Evolutionary conservation across 306 rosid species (phyloP).

Genomic region (Glycine latifolia): DNA sequence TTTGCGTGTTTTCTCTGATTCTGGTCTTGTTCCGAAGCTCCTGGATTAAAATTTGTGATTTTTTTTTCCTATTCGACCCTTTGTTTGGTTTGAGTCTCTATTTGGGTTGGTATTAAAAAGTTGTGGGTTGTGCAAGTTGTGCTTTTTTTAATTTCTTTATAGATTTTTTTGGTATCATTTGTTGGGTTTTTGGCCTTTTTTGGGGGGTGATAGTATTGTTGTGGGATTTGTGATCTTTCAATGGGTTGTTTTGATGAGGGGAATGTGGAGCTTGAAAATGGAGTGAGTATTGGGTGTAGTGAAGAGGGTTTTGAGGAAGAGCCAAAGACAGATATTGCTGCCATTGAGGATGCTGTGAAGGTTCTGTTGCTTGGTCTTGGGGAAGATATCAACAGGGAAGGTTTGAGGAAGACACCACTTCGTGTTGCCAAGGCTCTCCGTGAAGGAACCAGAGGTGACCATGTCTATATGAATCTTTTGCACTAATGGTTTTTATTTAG

Average conservation of each 20-base stretch:
- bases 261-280: conserved; percentile 69
- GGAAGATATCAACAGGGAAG: conserved; percentile 87
- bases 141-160: background rate
- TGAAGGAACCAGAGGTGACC: conserved; percentile 87
- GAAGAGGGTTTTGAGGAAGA: conserved; percentile 63
- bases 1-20: conserved; percentile 3
- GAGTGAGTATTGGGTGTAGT: conserved; percentile 51
- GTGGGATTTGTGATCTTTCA: conserved; percentile 46
- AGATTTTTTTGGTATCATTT: background rate
- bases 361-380: conserved; percentile 79
- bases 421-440: conserved; percentile 93
- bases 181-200: background rate
- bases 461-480: conserved; percentile 42
- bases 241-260: conserved; percentile 89
- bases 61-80: conserved; percentile 12
- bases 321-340: conserved; percentile 46
- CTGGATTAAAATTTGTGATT: background rate
- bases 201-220: background rate
- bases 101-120: background rate
- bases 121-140: background rate
- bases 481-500: background rate
- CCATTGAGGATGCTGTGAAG: conserved; percentile 80
- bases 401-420: conserved; percentile 81
- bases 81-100: conserved; percentile 11
- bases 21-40: background rate